Conservation (phyloP, 1,139 yeast genomes). For the Keqinozyma sinolaborantium region DNA sequence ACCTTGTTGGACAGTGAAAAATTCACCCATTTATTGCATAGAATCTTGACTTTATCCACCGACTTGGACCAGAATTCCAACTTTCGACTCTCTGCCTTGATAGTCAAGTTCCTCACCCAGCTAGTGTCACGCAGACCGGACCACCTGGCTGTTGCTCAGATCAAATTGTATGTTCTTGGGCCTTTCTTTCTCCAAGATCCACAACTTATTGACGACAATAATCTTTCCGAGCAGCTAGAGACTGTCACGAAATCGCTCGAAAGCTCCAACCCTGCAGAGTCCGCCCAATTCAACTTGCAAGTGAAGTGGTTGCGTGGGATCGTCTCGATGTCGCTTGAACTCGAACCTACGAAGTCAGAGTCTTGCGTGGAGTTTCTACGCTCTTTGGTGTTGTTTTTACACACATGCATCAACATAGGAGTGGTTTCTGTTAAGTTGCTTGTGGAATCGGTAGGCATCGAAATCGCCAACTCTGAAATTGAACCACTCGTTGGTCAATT, state of each 20-base stretch:
- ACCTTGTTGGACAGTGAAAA: slow-evolving; percentile 3
- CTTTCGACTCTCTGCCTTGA: slow-evolving; percentile 8
- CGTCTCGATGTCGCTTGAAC: neutral
- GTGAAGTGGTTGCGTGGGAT: neutral
- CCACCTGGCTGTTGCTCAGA: neutral
- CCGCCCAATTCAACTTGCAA: neutral
- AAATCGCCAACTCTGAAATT: neutral
- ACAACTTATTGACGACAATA: neutral
- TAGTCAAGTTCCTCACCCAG: slow-evolving; percentile 5
- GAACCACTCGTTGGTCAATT: no score
- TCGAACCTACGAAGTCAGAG: neutral
- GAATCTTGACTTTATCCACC: slow-evolving; percentile 9
- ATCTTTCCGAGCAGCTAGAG: neutral
- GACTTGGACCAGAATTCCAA: slow-evolving; percentile 7
- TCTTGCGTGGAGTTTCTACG: neutral
- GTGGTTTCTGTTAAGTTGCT: neutral
- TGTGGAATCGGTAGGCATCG: neutral
- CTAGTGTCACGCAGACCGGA: neutral
- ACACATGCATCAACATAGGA: neutral
- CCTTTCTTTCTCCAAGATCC: neutral
- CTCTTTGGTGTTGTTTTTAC: neutral
- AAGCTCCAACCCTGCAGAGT: neutral
- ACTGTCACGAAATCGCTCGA: neutral
- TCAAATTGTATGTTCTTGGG: neutral
- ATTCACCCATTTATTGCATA: slow-evolving; percentile 5